These are phyloP conservation scores for Ganoderma multipileum DNA, from an alignment of 1,284 basidiomycete genomes.

Conservation along the genomic window DNA sequence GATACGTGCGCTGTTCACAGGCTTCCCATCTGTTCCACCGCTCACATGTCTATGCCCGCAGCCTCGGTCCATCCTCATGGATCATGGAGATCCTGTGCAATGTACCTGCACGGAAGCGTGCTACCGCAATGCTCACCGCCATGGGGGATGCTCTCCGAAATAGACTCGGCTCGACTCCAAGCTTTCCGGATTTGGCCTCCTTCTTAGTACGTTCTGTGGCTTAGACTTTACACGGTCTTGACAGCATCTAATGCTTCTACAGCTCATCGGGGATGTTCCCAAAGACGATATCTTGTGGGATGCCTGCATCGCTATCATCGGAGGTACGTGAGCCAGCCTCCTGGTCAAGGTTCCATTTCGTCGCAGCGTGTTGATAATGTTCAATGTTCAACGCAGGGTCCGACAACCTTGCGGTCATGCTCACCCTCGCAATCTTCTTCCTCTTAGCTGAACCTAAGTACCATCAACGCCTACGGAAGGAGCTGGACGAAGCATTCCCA, in stretches of 20 bases:
- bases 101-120: constrained; percentile 19
- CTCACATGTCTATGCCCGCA: not conserved
- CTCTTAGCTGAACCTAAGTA: constrained; percentile 27
- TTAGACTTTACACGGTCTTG: too few species aligned
- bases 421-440: constrained; percentile 31
- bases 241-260: too few species aligned
- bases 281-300: too few species aligned
- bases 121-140: too few species aligned
- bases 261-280: too few species aligned
- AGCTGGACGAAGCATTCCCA: constrained; percentile 34
- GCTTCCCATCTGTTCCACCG: not conserved
- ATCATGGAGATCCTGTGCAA: constrained; percentile 32
- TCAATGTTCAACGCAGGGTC: constrained; percentile 18
- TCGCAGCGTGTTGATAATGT: not conserved
- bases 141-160: too few species aligned
- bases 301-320: constrained; percentile 29
- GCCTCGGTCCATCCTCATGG: constrained; percentile 29
- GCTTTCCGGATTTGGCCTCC: too few species aligned
- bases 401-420: constrained; percentile 26
- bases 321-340: constrained; percentile 21
- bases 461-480: constrained; percentile 28
- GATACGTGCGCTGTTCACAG: constrained; percentile 22
- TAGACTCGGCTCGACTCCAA: too few species aligned
- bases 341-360: not conserved
- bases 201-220: too few species aligned